A percentile compares a stretch with the other conserved stretches of the same genome.
Evolutionary conservation across 2,329 filamentous ascomycete species (phyloP).

Genomic region (Cadophora gregata): DNA sequence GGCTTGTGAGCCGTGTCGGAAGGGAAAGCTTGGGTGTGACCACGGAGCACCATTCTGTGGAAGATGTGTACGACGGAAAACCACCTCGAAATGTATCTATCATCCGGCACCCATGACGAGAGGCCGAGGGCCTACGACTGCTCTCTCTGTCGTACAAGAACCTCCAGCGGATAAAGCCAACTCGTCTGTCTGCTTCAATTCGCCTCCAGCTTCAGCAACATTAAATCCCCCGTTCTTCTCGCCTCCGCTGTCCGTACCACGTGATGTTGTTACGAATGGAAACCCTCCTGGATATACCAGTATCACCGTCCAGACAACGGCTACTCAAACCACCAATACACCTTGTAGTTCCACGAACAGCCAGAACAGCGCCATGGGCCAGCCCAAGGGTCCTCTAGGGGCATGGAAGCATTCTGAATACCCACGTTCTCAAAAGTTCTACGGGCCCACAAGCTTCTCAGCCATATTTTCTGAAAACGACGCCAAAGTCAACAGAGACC

Average conservation of each 20-base stretch:
- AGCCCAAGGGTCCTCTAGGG: conserved; percentile 24
- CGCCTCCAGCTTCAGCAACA: conserved; percentile 1
- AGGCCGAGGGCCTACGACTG: conserved; percentile 18
- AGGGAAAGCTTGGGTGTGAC: conserved; percentile 42
- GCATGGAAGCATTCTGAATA: conserved; percentile 34
- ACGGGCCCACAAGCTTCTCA: conserved; percentile 41
- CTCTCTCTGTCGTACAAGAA: not conserved
- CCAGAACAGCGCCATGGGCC: not conserved
- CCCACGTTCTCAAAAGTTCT: conserved; percentile 36
- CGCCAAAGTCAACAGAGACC: conserved; percentile 28
- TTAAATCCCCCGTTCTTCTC: conserved; percentile 13
- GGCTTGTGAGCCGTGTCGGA: conserved; percentile 43
- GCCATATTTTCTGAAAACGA: conserved; percentile 39
- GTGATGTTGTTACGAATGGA: not conserved
- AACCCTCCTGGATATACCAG: not conserved
- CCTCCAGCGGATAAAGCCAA: not conserved
- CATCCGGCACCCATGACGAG: conserved; percentile 41
- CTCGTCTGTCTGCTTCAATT: not conserved
- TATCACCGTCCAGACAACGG: not conserved
- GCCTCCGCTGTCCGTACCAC: not conserved
- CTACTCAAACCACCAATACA: conserved; percentile 8
- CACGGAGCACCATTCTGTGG: conserved; percentile 40
- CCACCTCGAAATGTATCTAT: conserved; percentile 38
- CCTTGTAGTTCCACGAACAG: not conserved
- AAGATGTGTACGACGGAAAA: conserved; percentile 38